Base-by-base conservation (phyloP, 805 yeast species). In the Sugiyamaella mastotermitis region DNA sequence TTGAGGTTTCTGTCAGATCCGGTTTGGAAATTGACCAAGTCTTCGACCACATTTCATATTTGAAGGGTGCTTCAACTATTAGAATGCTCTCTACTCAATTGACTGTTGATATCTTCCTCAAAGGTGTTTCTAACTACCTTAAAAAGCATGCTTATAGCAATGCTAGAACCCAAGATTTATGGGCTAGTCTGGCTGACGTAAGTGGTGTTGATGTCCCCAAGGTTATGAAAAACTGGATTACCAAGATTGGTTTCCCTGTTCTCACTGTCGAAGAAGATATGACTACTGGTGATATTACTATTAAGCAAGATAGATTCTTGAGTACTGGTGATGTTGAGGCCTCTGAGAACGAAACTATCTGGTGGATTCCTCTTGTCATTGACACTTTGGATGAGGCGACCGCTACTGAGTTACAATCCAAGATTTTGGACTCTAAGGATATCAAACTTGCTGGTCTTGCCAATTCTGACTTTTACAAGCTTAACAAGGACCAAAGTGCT, bases 11-110 rank as follows among this genome's bases (percentile, higher is more conserved):
- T 13, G 84, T 84, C 20, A 73, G 76, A 57, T 72, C 72, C 47
- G 88, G 87, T 16, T 82, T 76, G 51, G 88, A 83, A 56, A 80
- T 83, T 50, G 81, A 81, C 58, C 92, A 83, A 66, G 80, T 83
- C 48, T 83, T 83, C 56, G 94, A 83, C 59, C 84, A 87, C 31
- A 83, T 83, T 50, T 82, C 92, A 7, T 83, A 83, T 59, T 68
- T 82, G 24, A 83, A 83, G 62, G 94, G 94, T 50, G 80, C 90
- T 14, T 77, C 86, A 4, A 66, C 81, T 43, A 71, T 82, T 60
- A 76, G 83, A 60, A 83, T 82, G 94, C 74, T 83, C 50, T 75
- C 85, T 30, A 74, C 72, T 51, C 81, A 86, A 81, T 68, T 83
- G 48, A 90, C 90, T 36, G 88, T 77, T 58, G 85, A 81, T 47